phyloP scores from a whole-genome alignment of 2,329 filamentous ascomycete genomes.

The Cercospora zeae-maydis region DNA sequence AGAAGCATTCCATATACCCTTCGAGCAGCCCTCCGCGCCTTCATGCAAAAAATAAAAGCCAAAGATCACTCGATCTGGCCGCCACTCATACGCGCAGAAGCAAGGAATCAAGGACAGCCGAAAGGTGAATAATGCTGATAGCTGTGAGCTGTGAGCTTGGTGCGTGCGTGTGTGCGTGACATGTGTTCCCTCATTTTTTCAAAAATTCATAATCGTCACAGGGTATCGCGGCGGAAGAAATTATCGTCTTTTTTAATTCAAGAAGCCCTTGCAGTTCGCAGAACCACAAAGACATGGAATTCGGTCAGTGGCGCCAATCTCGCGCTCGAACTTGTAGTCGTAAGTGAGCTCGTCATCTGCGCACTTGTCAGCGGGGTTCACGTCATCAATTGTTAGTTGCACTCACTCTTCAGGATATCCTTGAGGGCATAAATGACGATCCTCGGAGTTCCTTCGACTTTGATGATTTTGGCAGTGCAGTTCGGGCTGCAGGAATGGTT shows the following conservation, averaged over 20 bases:
- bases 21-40: neutral
- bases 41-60: neutral
- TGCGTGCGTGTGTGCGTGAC: neutral
- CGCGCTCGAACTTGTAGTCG: constrained; percentile 99
- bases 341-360: constrained; percentile 98
- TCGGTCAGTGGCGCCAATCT: constrained; percentile 88
- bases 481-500: constrained; percentile 98
- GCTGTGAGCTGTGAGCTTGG: neutral
- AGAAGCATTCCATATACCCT: neutral
- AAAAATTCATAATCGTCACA: neutral
- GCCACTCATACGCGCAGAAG: neutral
- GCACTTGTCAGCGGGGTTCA: constrained; percentile 11
- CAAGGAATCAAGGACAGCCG: neutral
- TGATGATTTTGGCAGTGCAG: constrained; percentile 98
- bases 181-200: neutral
- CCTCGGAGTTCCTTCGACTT: constrained; percentile 93
- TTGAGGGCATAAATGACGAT: constrained; percentile 98
- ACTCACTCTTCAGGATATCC: constrained; percentile 91
- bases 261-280: constrained; percentile 94
- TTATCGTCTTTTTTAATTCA: constrained; percentile 63
- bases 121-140: neutral
- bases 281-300: constrained; percentile 97
- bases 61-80: neutral
- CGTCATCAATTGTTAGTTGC: neutral
- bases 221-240: neutral